Evolutionary conservation across 257 asterid genomes (phyloP), one percentile per base, ranked within the genome.

Genomic region (Schizonepeta tenuifolia): DNA sequence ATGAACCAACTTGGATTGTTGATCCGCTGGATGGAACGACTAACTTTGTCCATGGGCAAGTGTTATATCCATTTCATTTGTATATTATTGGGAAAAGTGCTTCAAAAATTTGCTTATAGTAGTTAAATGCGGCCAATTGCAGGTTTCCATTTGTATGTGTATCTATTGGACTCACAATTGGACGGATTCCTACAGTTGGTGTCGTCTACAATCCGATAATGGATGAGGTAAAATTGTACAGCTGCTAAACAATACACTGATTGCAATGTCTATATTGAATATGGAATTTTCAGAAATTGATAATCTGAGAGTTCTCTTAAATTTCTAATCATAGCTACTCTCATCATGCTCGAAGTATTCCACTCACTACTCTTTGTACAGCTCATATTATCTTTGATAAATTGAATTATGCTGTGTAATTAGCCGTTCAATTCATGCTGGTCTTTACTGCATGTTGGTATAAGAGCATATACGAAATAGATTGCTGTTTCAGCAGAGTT

Each of bases 11-110:
- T 70, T 94, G 99, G 99, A 84, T 94, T 57, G 99, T 91, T 76
- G 99, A 94, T 83, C 99, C 99, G 47, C 79, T 92, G 21, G 99
- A 95, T 75, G 99, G 99, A 80, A 95, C 99, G 5, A 92, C 96
- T 76, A 95, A 95, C 65, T 95, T 95, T 82, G 99, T 91, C 47
- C 99, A 95, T 31, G 98, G 98, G 99, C 86, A 83, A 69, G 85
- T 61, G 33, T 74, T 68, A 63, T 73, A 6, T 41, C n/a, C 65
- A 22, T 40, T 72, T 72, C 64, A 50, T 75, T 33, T 72, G 36
- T n/a, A n/a, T n/a, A n/a, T 47, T 38, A 17, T 9, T 9, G 28
- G 28, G 17, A 54, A n/a, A 66, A 36, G 15, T 49, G 31, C 46
- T 44, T 73, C 4, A 20, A 35, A 55, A 17, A 69, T 28, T 69